Conservation (phyloP, 108 stramenopile genomes). For the Cafeteria roenbergensis region DNA sequence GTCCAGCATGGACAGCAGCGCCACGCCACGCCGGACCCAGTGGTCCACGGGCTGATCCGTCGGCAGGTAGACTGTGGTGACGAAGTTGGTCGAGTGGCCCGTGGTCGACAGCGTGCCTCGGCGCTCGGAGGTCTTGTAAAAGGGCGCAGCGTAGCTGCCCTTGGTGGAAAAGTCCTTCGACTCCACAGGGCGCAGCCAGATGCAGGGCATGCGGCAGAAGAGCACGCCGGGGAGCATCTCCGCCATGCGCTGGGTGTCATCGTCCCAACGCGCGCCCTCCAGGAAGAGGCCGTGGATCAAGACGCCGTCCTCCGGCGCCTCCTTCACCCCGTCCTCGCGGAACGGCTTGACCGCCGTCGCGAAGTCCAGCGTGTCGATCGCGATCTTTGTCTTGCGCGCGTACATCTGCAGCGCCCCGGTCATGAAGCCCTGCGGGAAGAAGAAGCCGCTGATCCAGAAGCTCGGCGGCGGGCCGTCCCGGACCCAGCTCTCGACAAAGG, state of each 20-base stretch:
- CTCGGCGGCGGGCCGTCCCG: constrained; percentile 35
- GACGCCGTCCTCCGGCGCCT: constrained; percentile 33
- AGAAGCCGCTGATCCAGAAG: constrained; percentile 51
- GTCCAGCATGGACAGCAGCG: constrained; percentile 47
- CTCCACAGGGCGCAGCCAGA: constrained; percentile 29
- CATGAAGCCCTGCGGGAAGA: constrained; percentile 62
- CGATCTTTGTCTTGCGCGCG: constrained; percentile 47
- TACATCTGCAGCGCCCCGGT: constrained; percentile 54
- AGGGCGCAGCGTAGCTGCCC: constrained; percentile 30
- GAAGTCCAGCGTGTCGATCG: constrained; percentile 49
- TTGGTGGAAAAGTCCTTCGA: neutral
- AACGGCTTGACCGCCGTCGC: constrained; percentile 27
- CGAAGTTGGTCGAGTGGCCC: constrained; percentile 46
- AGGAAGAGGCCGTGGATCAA: constrained; percentile 47
- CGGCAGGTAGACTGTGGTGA: constrained; percentile 31
- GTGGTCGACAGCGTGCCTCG: constrained; percentile 42
- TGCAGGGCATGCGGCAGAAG: constrained; percentile 39
- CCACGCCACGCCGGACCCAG: constrained; percentile 47
- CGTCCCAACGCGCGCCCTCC: constrained; percentile 45
- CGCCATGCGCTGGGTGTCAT: constrained; percentile 20
- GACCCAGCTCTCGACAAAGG: constrained; percentile 44
- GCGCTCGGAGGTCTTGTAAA: constrained; percentile 45
- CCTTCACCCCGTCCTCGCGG: constrained; percentile 5
- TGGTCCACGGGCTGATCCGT: constrained; percentile 20
- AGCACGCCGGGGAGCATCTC: constrained; percentile 26